Evolutionary conservation across 176 grass and related monocot species (phyloP).

Genomic region (Musa itinerans): DNA sequence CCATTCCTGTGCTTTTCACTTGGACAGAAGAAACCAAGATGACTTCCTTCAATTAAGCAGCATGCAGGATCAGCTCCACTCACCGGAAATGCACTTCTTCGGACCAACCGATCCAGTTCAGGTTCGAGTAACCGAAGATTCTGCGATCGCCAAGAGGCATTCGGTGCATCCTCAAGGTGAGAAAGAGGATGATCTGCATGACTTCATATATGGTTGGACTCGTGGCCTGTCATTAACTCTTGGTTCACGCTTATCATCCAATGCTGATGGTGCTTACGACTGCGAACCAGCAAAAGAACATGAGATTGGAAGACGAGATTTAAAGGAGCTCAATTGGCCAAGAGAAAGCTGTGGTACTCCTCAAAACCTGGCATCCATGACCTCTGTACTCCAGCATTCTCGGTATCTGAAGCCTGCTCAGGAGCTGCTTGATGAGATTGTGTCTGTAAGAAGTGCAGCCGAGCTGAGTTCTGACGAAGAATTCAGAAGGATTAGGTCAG

Average conservation of each 20-base stretch:
- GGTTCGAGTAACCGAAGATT: neutral
- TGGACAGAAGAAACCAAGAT: conserved; percentile 12
- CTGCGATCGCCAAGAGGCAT: neutral
- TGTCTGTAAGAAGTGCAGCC: conserved; percentile 32
- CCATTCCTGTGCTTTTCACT: neutral
- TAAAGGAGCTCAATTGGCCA: conserved; percentile 7
- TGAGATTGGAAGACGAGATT: neutral
- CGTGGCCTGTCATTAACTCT: conserved; percentile 45
- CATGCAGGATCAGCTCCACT: conserved; percentile 1
- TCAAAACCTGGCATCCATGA: conserved; percentile 5
- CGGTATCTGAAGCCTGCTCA: conserved; percentile 59
- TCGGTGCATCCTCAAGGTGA: conserved; percentile 21
- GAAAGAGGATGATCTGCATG: conserved; percentile 10
- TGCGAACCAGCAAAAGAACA: conserved; percentile 3
- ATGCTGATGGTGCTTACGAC: neutral
- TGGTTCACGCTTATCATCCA: conserved; percentile 15
- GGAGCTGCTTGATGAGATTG: conserved; percentile 65
- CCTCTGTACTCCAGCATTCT: conserved; percentile 37
- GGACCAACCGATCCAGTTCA: neutral
- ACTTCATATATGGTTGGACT: conserved; percentile 2
- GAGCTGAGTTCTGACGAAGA: conserved; percentile 18
- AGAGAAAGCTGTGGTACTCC: neutral
- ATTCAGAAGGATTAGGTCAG: neutral
- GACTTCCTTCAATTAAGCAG: conserved; percentile 6
- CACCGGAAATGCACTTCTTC: neutral